These are phyloP conservation scores for Verticillium nonalfalfae DNA, from an alignment of 2,329 filamentous ascomycete genomes.

Conservation along the genomic window DNA sequence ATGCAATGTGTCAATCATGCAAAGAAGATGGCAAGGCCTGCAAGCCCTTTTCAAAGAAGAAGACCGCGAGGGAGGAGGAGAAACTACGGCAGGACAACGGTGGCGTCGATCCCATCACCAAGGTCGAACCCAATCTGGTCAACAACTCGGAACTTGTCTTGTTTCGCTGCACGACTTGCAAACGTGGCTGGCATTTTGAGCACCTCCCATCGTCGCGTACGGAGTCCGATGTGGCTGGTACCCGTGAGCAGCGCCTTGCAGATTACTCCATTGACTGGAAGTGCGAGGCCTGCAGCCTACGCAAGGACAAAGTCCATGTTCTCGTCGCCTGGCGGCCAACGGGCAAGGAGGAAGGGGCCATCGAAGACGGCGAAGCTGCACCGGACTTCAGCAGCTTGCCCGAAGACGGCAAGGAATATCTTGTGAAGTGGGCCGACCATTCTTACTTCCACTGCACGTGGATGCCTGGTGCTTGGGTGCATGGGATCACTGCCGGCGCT, in stretches of 20 bases:
- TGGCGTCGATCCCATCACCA: constrained; percentile 68
- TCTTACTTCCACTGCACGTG: constrained; percentile 82
- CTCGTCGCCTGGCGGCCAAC: constrained; percentile 83
- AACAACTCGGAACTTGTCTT: constrained; percentile 73
- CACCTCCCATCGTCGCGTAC: constrained; percentile 56
- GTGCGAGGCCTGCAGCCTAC: constrained; percentile 69
- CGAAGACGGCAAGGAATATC: constrained; percentile 76
- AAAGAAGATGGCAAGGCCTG: constrained; percentile 61
- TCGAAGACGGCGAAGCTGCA: constrained; percentile 18
- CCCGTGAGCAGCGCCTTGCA: constrained; percentile 54
- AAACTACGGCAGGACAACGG: constrained; percentile 71
- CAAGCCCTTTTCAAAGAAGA: constrained; percentile 63
- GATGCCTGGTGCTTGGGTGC: constrained; percentile 88
- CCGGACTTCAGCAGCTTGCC: constrained; percentile 4
- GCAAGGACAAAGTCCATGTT: constrained; percentile 61
- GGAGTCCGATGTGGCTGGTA: constrained; percentile 3
- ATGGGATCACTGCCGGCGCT: constrained; percentile 53
- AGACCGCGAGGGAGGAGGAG: constrained; percentile 76
- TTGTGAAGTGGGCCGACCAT: constrained; percentile 77
- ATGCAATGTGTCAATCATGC: constrained; percentile 69
- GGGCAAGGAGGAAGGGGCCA: constrained; percentile 27
- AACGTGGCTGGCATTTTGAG: constrained; percentile 74
- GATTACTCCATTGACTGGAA: constrained; percentile 73
- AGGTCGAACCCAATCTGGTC: constrained; percentile 55
- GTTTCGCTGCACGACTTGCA: constrained; percentile 76